Percentiles rank a stretch among this genome's conserved stretches.
Conservation (phyloP, 495 filamentous ascomycete genomes). For the Lasiosphaeria miniovina region DNA sequence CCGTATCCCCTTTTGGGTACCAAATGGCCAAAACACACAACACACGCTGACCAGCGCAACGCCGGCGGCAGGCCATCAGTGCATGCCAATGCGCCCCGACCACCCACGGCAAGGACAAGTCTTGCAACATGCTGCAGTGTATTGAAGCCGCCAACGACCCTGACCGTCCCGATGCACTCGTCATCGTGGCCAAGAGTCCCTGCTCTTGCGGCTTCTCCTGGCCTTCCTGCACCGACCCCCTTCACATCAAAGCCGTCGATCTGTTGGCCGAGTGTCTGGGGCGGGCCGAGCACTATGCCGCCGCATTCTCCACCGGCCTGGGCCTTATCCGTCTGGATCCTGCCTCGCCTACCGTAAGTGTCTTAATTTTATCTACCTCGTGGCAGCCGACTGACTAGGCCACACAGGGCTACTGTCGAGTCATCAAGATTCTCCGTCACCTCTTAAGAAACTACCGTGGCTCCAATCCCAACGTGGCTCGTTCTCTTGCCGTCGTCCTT, state of each 20-base stretch:
- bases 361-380: not conserved
- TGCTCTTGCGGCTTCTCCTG: conserved; percentile 28
- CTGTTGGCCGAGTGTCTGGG: conserved; percentile 19
- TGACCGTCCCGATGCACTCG: conserved; percentile 11
- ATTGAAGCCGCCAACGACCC: conserved; percentile 11
- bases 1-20: not conserved
- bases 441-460: conserved; percentile 10
- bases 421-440: conserved; percentile 19
- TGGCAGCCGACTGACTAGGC: conserved; percentile 1
- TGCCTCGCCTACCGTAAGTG: conserved; percentile 17
- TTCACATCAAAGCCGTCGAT: conserved; percentile 25
- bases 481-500: conserved; percentile 13
- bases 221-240: conserved; percentile 18
- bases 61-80: conserved; percentile 16
- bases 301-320: conserved; percentile 27
- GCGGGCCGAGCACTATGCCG: conserved; percentile 12
- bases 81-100: conserved; percentile 18
- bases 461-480: not conserved
- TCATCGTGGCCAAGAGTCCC: conserved; percentile 2
- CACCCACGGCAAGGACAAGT: conserved; percentile 26
- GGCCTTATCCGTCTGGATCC: conserved; percentile 26
- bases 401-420: conserved; percentile 29
- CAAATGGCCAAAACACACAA: not conserved
- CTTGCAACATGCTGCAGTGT: conserved; percentile 27
- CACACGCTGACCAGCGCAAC: no score